Base-by-base conservation (phyloP, 768 basidiomycete species). In the Boletellus sp. region DNA sequence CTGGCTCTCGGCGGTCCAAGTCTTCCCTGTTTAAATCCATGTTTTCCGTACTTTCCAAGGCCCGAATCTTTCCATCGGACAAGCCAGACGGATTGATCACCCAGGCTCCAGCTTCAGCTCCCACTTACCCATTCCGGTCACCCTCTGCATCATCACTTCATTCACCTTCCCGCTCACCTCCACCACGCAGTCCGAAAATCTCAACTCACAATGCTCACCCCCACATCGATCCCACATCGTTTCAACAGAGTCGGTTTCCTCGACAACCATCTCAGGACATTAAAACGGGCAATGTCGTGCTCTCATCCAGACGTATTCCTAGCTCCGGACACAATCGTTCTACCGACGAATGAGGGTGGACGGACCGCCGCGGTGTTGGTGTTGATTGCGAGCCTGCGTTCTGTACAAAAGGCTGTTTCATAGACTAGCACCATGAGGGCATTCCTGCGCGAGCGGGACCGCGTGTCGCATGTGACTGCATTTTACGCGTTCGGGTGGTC, bases 1-100 rank as follows among this genome's bases (percentile, higher is more conserved):
- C 70, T 13, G 69, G 72, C 35, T 13, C 43, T 37, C 70, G 72
- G 28, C 74, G 62, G 40, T 74, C 78, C n/a, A 76, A 79, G 10
- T 73, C 78, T 2, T 89, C 88, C 9, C 74, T 90, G 17, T 80
- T 89, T 62, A 83, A 85, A 50, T 80, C 84, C 12, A 70, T 88
- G 41, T 75, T 84, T 55, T 78, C 76, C 16, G 48, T 64, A 36
- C 52, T 74, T 67, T 67, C 70, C 32, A 57, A 62, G 42, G 69
- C 78, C 55, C 75, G 79, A 17, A 42, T 71, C 10, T 63, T 72
- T 19, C 70, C 78, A n/a, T 72, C 70, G 44, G 72, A 75, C 33
- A 71, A 76, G 7, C 73, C 81, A 13, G 83, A 88, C 56, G 90
- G 87, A 12, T 70, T 91, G 45, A 81, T 92, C 51, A 81, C 85